Conservation (phyloP, 1,284 basidiomycete genomes). For the Sporisorium sorghi region DNA sequence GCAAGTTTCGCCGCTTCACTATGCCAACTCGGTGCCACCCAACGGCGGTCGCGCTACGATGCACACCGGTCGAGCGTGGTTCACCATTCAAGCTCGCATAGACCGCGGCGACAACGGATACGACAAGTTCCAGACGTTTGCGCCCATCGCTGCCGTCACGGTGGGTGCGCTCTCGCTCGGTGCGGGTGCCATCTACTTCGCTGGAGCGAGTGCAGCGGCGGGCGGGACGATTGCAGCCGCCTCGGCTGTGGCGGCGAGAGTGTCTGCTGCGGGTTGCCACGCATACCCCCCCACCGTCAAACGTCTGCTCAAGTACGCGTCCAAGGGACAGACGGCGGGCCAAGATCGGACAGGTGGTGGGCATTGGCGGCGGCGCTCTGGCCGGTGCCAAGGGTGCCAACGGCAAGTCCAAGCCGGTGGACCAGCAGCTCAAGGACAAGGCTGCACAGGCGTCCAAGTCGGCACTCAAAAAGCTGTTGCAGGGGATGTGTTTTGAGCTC, state of each 20-base stretch:
- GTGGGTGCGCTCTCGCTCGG: conserved; percentile 51
- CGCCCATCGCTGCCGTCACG: conserved; percentile 58
- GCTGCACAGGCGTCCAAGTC: conserved; percentile 49
- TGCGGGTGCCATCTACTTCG: conserved; percentile 60
- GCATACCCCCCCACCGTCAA: conserved; percentile 52
- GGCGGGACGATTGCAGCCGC: conserved; percentile 50
- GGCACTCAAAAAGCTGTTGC: conserved; percentile 50
- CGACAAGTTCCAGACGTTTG: conserved; percentile 55
- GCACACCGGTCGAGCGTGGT: conserved; percentile 56
- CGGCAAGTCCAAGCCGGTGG: conserved; percentile 46
- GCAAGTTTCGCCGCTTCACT: conserved; percentile 61
- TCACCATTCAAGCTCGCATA: conserved; percentile 60
- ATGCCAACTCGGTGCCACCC: conserved; percentile 53
- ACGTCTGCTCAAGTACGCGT: conserved; percentile 54
- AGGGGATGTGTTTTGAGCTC: conserved; percentile 59
- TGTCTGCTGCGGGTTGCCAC: conserved; percentile 48
- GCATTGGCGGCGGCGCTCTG: conserved; percentile 57
- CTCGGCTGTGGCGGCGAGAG: conserved; percentile 44
- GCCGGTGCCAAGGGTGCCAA: conserved; percentile 28
- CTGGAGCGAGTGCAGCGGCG: conserved; percentile 48
- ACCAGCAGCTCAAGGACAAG: conserved; percentile 40
- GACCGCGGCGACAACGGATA: conserved; percentile 56
- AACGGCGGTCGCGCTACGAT: conserved; percentile 47
- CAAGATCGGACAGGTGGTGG: conserved; percentile 57
- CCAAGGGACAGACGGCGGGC: conserved; percentile 55